phyloP scores from a whole-genome alignment of 2,329 filamentous ascomycete genomes.

The Laburnicola sp. region DNA sequence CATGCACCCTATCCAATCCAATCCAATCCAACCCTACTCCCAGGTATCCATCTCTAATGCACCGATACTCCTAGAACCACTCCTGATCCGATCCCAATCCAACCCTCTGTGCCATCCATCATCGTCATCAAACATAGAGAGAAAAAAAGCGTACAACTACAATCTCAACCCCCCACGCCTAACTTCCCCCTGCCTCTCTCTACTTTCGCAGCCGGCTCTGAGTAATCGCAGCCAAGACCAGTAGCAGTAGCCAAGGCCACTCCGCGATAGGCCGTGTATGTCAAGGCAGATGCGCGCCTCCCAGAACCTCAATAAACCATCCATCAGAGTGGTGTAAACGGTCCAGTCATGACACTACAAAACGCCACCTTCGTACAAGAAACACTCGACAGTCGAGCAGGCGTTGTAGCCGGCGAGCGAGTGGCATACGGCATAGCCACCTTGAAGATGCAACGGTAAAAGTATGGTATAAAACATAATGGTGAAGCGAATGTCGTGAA shows the following conservation, averaged over 20 bases:
- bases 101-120: not conserved
- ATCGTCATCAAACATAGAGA: not conserved
- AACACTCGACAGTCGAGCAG: not conserved
- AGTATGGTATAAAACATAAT: constrained; percentile 35
- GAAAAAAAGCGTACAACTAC: constrained; percentile 9
- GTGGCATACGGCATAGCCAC: not conserved
- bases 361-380: not conserved
- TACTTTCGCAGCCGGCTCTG: not conserved
- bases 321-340: no score
- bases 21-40: no score
- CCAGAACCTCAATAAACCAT: no score
- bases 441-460: constrained; percentile 19
- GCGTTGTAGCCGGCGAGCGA: not conserved
- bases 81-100: not conserved
- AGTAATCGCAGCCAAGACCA: no score
- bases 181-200: not conserved
- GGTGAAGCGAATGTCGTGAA: constrained; percentile 18
- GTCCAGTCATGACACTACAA: not conserved
- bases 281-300: no score
- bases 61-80: no score
- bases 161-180: not conserved
- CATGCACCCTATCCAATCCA: no score
- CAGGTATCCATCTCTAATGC: no score
- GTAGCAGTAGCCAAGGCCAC: no score
- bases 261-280: no score